Conservation (phyloP, 106 monocot species). For the Posidonia australis region DNA sequence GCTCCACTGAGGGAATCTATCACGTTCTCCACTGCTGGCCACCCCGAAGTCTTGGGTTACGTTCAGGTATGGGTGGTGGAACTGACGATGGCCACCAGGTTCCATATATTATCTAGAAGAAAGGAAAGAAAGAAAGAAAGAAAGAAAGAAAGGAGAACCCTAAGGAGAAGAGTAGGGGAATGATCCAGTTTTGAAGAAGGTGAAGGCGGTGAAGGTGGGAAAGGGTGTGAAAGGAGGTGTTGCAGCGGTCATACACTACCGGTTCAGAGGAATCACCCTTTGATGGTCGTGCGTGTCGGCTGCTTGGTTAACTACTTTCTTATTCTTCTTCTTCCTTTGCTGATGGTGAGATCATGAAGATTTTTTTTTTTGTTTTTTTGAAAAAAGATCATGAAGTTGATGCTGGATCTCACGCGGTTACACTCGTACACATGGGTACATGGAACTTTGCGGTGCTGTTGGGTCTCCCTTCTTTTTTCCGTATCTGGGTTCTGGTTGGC, state of each 20-base stretch:
- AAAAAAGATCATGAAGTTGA: background rate
- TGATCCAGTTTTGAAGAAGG: background rate
- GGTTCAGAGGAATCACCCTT: background rate
- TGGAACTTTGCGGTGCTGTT: background rate
- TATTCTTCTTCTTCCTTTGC: too few relatives aligned
- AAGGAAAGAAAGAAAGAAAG: background rate
- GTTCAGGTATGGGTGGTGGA: background rate
- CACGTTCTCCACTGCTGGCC: background rate
- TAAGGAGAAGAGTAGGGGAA: background rate
- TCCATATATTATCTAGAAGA: too few relatives aligned
- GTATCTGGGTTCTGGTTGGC: too few relatives aligned
- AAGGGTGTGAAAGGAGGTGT: background rate
- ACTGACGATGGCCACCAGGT: background rate
- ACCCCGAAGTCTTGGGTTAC: background rate
- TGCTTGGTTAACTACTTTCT: too few relatives aligned
- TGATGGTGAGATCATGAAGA: background rate
- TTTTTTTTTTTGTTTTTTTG: background rate
- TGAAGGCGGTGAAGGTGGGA: slow-evolving; percentile 2
- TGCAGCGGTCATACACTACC: background rate
- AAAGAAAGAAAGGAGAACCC: background rate
- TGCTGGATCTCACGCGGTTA: background rate
- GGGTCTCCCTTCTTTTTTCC: too few relatives aligned
- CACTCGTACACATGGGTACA: background rate
- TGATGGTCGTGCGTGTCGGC: too few relatives aligned
- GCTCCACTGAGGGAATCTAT: slow-evolving; percentile 66